Percentiles rank a stretch among this genome's conserved stretches.
These are phyloP conservation scores for Lanzia echinophila DNA, from an alignment of 2,329 filamentous ascomycete genomes.

Conservation along the genomic window DNA sequence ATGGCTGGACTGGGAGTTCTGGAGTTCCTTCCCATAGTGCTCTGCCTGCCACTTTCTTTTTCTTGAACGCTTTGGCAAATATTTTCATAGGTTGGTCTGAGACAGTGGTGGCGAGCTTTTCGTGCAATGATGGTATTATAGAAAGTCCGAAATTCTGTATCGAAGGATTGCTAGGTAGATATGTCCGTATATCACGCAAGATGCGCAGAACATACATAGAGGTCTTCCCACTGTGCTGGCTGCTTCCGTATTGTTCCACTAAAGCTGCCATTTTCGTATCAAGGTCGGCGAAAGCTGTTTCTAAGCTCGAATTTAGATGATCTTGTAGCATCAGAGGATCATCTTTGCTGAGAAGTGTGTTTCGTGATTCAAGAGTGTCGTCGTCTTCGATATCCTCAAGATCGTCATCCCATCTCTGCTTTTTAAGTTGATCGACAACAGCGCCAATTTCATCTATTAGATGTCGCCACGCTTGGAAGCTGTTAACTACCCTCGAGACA, in stretches of 20 bases:
- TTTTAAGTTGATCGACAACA: constrained; percentile 57
- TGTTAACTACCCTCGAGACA: constrained; percentile 53
- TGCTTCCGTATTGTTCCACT: constrained; percentile 41
- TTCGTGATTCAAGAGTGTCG: constrained; percentile 58
- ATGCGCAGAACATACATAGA: constrained; percentile 66
- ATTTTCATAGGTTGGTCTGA: constrained; percentile 43
- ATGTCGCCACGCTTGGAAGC: constrained; percentile 68
- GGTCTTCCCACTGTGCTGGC: constrained; percentile 43
- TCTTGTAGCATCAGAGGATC: constrained; percentile 60
- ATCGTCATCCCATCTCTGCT: constrained; percentile 70
- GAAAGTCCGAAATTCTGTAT: constrained; percentile 51
- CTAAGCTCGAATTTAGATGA: constrained; percentile 49
- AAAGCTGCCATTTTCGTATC: constrained; percentile 47
- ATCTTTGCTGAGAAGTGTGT: constrained; percentile 62
- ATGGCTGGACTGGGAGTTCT: constrained; percentile 70
- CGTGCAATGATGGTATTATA: constrained; percentile 59
- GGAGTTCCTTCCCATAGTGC: constrained; percentile 77
- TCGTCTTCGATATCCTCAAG: constrained; percentile 66
- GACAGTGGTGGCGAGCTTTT: constrained; percentile 49
- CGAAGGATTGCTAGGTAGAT: constrained; percentile 48
- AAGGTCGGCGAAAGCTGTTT: constrained; percentile 51
- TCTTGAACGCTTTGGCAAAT: constrained; percentile 38
- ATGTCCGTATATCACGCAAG: constrained; percentile 64
- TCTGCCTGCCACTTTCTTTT: constrained; percentile 50
- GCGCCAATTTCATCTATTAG: constrained; percentile 61